Percentiles rank a stretch among this genome's conserved stretches.
Conservation (phyloP, 2,329 filamentous ascomycete species). For the Periglandula ipomoeae region DNA sequence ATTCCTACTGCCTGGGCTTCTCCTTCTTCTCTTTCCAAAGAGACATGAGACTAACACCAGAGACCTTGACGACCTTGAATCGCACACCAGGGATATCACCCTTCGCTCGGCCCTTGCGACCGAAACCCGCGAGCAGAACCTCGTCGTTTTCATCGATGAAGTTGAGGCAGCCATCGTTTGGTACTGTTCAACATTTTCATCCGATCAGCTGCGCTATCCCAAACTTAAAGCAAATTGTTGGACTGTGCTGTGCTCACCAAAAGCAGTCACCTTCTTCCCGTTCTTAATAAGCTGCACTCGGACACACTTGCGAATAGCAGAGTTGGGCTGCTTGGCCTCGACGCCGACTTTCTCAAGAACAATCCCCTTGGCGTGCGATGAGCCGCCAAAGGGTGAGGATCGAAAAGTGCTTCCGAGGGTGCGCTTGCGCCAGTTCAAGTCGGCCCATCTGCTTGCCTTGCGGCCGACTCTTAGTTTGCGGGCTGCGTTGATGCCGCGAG, state of each 20-base stretch:
- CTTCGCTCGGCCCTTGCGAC: too few relatives aligned
- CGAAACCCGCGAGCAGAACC: too few relatives aligned
- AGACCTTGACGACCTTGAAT: neutral
- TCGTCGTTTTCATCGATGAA: too few relatives aligned
- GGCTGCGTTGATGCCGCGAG: too few relatives aligned
- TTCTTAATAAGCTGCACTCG: constrained; percentile 99
- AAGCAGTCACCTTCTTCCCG: constrained; percentile 62
- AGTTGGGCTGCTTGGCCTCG: constrained; percentile 99
- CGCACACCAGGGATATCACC: too few relatives aligned
- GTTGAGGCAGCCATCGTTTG: too few relatives aligned
- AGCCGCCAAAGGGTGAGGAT: constrained; percentile 77
- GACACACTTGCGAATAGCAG: constrained; percentile 99
- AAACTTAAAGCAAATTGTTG: too few relatives aligned
- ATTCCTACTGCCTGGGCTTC: neutral
- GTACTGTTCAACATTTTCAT: too few relatives aligned
- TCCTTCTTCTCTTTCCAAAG: neutral
- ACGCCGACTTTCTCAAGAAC: constrained; percentile 99
- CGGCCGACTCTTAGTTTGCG: too few relatives aligned
- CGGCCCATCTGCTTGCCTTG: too few relatives aligned
- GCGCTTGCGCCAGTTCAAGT: neutral
- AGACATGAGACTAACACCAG: neutral
- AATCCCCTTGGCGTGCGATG: constrained; percentile 99
- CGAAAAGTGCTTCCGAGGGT: neutral
- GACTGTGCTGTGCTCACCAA: too few relatives aligned
- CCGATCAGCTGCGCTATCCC: too few relatives aligned